Conservation (phyloP, 2,329 filamentous ascomycete genomes). For the Pseudogymnoascus sp. region DNA sequence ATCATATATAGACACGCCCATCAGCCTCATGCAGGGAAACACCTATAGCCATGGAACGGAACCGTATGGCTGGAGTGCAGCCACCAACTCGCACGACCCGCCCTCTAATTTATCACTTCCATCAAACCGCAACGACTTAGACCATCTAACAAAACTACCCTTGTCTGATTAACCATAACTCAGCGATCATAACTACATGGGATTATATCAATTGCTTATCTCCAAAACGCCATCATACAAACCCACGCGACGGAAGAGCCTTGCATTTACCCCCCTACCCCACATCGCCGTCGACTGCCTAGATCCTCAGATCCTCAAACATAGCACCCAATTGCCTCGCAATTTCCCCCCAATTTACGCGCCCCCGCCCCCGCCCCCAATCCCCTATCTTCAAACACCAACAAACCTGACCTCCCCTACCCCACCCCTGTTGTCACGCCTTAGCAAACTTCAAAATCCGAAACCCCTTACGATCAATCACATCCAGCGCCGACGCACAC, state of each 20-base stretch:
- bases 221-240: not conserved
- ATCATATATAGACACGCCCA: not conserved
- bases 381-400: not conserved
- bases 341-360: not conserved
- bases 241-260: not conserved
- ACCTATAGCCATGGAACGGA: not conserved
- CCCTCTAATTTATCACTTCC: not conserved
- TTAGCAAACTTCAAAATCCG: constrained; percentile 9
- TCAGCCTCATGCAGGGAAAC: not conserved
- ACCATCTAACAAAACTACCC: not conserved
- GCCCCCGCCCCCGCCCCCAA: not conserved
- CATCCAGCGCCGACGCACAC: constrained; percentile 14
- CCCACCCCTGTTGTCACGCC: not conserved
- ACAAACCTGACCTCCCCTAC: not conserved
- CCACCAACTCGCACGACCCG: not conserved
- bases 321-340: not conserved
- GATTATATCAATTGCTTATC: not conserved
- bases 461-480: constrained; percentile 13
- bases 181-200: not conserved
- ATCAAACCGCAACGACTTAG: not conserved
- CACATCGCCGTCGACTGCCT: not conserved
- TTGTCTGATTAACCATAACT: not conserved
- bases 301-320: not conserved
- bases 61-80: not conserved
- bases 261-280: not conserved